Evolutionary conservation across 2,329 filamentous ascomycete species (phyloP), one percentile per base, ranked within the genome.

Genomic region (Scytalidium sp.): DNA sequence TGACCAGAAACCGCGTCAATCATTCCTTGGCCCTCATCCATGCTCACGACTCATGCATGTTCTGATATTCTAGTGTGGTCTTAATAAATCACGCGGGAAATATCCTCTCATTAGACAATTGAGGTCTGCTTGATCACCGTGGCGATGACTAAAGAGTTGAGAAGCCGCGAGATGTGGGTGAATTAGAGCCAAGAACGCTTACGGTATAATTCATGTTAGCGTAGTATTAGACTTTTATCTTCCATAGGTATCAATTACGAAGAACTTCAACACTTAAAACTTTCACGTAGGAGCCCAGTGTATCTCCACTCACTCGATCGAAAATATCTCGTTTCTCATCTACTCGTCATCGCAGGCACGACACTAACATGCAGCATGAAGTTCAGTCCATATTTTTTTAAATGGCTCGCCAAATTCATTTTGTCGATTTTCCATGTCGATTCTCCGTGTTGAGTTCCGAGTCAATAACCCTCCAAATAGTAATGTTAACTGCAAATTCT

Each of bases 371-470:
- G 42, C 36, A 25, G 19, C 32, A 46, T 49, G 43, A 15, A 46
- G 50, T 13, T 13, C 39, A 17, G 22, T 51, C 42, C 23, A 43
- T 44, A 7, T 42, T 49, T n/a, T 46, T 52, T 52, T 52, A 20
- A 50, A 40, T 41, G 47, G 47, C 36, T 41, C 17, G 42, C 45
- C 43, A 9, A 41, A 19, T 21, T 50, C 47, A 45, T 52, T 52
- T 55, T 55, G 52, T 55, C 52, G 52, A 55, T 55, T 55, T 55
- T 55, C 52, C 49, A 29, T 41, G 42, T 41, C 27, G 23, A n/a
- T 46, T 54, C 51, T 49, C 49, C 7, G 21, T 41, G n/a, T 11
- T 20, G 17, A 46, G 25, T 47, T 50, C 17, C 43, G 43, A 43
- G 50, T 32, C 25, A 50, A 20, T 27, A 44, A 39, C 20, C 22